Percentiles rank a stretch among this genome's conserved stretches.
Conservation (phyloP, 129 eudicot genomes). For the Tanacetum coccineum region DNA sequence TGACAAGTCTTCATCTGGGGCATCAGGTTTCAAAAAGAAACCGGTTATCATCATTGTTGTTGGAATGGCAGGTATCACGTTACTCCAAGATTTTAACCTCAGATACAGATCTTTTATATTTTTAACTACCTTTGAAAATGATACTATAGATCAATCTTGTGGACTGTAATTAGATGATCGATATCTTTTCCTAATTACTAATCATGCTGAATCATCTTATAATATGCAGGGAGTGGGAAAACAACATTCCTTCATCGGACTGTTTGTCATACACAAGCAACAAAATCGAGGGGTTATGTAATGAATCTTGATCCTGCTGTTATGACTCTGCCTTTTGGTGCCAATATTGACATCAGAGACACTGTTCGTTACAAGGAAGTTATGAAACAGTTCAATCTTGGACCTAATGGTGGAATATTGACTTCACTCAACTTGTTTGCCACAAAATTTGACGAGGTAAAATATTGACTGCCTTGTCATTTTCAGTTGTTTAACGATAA, state of each 20-base stretch:
- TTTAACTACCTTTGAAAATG: not conserved
- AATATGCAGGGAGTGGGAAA: conserved; percentile 80
- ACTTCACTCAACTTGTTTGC: conserved; percentile 93
- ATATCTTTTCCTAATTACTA: conserved; percentile 1
- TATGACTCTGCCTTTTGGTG: conserved; percentile 87
- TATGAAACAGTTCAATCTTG: conserved; percentile 92
- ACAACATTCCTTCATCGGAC: conserved; percentile 83
- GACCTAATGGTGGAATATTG: conserved; percentile 91
- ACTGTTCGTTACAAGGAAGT: conserved; percentile 94
- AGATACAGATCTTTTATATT: too few relatives aligned
- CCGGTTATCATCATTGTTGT: conserved; percentile 87
- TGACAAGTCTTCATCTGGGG: conserved; percentile 40
- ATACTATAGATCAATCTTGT: not conserved
- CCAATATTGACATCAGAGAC: conserved; percentile 96
- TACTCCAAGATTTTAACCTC: not conserved
- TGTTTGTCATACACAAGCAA: conserved; percentile 71
- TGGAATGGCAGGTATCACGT: conserved; percentile 95
- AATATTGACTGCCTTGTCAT: not conserved
- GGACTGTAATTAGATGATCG: not conserved
- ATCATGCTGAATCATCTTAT: not conserved
- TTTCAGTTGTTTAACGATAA: too few relatives aligned
- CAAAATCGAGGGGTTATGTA: conserved; percentile 68
- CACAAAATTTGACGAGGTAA: conserved; percentile 95
- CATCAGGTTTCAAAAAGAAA: conserved; percentile 59
- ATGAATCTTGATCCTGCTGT: conserved; percentile 98